phyloP scores from a whole-genome alignment of 2,329 filamentous ascomycete genomes.

The Diplodia corticola region DNA sequence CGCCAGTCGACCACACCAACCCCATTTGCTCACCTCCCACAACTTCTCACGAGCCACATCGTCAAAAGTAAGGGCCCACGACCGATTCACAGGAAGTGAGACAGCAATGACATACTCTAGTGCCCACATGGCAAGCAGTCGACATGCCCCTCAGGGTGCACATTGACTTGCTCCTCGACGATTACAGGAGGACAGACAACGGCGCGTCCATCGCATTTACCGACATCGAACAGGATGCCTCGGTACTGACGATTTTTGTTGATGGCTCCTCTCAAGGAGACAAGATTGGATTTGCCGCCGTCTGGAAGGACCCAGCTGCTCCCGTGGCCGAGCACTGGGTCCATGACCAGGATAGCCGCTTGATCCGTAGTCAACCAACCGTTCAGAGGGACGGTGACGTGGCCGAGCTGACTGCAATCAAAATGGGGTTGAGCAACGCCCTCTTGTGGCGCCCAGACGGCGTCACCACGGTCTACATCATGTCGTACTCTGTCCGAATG shows the following conservation, averaged over 20 bases:
- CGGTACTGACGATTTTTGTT: background rate
- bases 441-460: background rate
- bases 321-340: background rate
- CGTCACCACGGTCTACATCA: background rate
- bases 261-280: background rate
- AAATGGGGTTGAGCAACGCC: background rate
- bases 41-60: background rate
- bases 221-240: background rate
- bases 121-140: background rate
- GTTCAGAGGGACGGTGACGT: background rate
- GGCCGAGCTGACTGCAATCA: background rate
- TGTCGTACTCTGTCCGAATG: background rate
- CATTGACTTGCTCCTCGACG: background rate
- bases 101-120: background rate
- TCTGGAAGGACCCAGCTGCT: background rate
- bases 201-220: background rate
- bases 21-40: background rate
- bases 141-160: background rate
- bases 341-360: background rate
- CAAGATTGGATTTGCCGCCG: background rate
- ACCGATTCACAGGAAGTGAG: background rate
- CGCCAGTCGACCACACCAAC: background rate
- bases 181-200: background rate
- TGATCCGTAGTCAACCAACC: background rate
- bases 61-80: background rate